Conservation (phyloP, 805 yeast genomes). For the Lipomyces starkeyi region DNA sequence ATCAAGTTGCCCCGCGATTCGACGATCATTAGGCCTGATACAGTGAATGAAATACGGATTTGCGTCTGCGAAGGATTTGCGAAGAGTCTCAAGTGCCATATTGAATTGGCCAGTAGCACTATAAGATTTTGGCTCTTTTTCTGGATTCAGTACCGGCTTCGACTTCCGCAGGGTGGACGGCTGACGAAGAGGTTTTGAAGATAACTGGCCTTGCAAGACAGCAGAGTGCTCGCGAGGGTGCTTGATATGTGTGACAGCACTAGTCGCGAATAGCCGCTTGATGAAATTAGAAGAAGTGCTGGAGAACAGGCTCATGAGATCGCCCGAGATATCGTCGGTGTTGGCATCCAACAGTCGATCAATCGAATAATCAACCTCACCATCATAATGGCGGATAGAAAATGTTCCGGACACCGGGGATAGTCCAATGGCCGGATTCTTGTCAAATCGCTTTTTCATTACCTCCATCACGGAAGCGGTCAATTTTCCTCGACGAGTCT, state of each 20-base stretch:
- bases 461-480: slow-evolving; percentile 44
- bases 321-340: slow-evolving; percentile 56
- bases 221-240: slow-evolving; percentile 43
- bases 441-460: slow-evolving; percentile 45
- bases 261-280: slow-evolving; percentile 44
- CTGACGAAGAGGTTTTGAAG: slow-evolving; percentile 50
- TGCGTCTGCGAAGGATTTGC: slow-evolving; percentile 49
- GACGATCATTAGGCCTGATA: slow-evolving; percentile 51
- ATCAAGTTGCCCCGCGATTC: slow-evolving; percentile 48
- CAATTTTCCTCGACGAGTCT: slow-evolving; percentile 47
- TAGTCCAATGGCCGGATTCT: slow-evolving; percentile 36
- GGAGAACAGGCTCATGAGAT: slow-evolving; percentile 49
- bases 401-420: slow-evolving; percentile 46
- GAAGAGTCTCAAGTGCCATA: slow-evolving; percentile 46
- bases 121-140: slow-evolving; percentile 26
- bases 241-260: slow-evolving; percentile 47
- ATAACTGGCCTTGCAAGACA: slow-evolving; percentile 49
- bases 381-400: slow-evolving; percentile 62
- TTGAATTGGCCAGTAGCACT: slow-evolving; percentile 47
- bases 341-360: slow-evolving; percentile 59
- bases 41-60: slow-evolving; percentile 52
- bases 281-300: slow-evolving; percentile 49
- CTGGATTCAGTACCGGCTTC: slow-evolving; percentile 29
- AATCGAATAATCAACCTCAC: slow-evolving; percentile 60
- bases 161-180: slow-evolving; percentile 45